Conservation (phyloP, 192 early-diverging fungal genomes). For the Coemansia sp. region DNA sequence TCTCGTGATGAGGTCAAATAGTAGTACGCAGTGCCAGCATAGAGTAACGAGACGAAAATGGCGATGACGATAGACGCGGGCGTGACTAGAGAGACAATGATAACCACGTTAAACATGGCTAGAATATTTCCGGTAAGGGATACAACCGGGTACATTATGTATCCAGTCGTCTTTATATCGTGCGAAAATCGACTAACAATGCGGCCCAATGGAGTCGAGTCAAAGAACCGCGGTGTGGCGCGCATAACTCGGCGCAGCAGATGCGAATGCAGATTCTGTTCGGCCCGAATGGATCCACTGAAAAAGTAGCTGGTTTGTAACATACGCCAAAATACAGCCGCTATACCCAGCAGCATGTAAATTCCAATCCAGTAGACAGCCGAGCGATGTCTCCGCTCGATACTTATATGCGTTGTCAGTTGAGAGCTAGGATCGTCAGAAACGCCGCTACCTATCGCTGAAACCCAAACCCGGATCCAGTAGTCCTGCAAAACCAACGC, state of each 20-base stretch:
- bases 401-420: not conserved
- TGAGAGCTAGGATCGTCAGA: no score
- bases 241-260: conserved; percentile 60
- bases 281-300: conserved; percentile 59
- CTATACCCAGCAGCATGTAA: conserved; percentile 61
- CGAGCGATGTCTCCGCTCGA: conserved; percentile 18
- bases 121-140: conserved; percentile 58
- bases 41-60: conserved; percentile 57
- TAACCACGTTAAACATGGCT: conserved; percentile 55
- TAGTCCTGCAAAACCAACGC: conserved; percentile 58
- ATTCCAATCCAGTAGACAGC: conserved; percentile 65
- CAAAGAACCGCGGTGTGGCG: conserved; percentile 83
- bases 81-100: conserved; percentile 62
- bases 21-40: conserved; percentile 61
- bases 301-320: conserved; percentile 50
- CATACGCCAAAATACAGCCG: conserved; percentile 36
- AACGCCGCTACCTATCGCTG: no score
- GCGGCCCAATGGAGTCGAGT: conserved; percentile 80
- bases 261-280: conserved; percentile 56
- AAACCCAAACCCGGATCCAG: conserved; percentile 47
- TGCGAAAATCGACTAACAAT: conserved; percentile 86
- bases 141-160: conserved; percentile 51
- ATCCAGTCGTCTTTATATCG: conserved; percentile 79
- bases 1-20: conserved; percentile 81
- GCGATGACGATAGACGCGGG: conserved; percentile 74